Conservation (phyloP, 305 asterid genomes). For the Rubia tinctorum region DNA sequence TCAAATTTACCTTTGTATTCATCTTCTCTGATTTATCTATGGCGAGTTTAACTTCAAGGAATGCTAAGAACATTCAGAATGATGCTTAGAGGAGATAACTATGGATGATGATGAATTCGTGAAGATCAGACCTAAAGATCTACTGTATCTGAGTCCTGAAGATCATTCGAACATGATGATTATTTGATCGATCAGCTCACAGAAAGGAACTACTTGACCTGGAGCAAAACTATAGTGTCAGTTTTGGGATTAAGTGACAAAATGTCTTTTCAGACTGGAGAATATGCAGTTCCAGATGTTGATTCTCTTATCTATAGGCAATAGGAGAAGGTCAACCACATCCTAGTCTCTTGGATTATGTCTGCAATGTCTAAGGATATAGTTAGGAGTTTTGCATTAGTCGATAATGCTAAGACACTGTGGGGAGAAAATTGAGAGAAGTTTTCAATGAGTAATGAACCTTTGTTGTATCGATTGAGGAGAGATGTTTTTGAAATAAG, state of each 20-base stretch:
- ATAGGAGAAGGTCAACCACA: not conserved
- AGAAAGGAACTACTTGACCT: no score
- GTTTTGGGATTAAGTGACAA: not conserved
- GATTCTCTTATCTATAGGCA: not conserved
- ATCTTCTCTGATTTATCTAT: no score
- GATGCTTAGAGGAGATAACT: no score
- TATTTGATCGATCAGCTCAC: not conserved
- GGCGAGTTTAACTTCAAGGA: no score
- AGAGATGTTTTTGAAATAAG: not conserved
- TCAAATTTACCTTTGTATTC: no score
- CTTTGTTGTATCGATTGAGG: not conserved
- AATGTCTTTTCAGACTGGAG: not conserved
- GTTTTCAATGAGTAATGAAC: not conserved
- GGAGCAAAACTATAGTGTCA: not conserved
- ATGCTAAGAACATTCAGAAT: no score
- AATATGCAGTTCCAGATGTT: not conserved
- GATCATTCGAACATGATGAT: no score
- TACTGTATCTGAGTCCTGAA: no score
- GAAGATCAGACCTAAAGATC: no score
- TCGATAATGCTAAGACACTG: not conserved
- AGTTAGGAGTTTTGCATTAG: not conserved
- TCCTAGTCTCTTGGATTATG: not conserved
- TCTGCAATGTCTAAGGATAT: not conserved
- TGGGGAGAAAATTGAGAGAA: not conserved
- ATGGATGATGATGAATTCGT: no score